Conservation (phyloP, 129 eudicot species). For the Helianthus tuberosus region DNA sequence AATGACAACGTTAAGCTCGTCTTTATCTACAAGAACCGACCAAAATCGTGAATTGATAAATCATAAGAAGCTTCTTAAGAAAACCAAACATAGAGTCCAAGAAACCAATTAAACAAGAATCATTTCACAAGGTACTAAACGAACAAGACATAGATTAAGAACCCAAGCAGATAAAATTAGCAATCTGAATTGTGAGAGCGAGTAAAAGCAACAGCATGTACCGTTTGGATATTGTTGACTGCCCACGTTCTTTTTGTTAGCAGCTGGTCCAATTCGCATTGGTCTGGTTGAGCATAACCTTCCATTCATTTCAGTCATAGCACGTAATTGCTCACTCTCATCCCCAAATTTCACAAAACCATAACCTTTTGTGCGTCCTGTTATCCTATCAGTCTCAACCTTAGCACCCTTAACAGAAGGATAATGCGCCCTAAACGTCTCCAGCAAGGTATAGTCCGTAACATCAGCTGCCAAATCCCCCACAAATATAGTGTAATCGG, state of each 20-base stretch:
- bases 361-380: conserved; percentile 92
- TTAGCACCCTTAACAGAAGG: conserved; percentile 85
- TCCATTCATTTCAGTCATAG: too few species aligned
- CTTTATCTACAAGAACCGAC: conserved; percentile 39
- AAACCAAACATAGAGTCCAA: conserved; percentile 26
- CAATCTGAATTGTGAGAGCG: too few species aligned
- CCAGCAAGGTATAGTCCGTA: conserved; percentile 79
- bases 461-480: conserved; percentile 89
- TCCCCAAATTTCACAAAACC: conserved; percentile 96
- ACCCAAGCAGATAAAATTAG: too few species aligned
- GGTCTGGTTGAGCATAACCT: too few species aligned
- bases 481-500: too few species aligned
- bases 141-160: conserved; percentile 12
- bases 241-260: too few species aligned
- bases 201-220: too few species aligned
- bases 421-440: conserved; percentile 84
- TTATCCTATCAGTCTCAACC: conserved; percentile 82
- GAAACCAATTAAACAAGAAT: conserved; percentile 22
- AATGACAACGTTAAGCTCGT: conserved; percentile 46
- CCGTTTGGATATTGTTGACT: too few species aligned
- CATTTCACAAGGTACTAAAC: conserved; percentile 25
- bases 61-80: conserved; percentile 37
- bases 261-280: too few species aligned
- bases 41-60: conserved; percentile 35
- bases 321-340: conserved; percentile 82